Base-by-base conservation (phyloP, 306 rosid species). In the Rubus idaeus region DNA sequence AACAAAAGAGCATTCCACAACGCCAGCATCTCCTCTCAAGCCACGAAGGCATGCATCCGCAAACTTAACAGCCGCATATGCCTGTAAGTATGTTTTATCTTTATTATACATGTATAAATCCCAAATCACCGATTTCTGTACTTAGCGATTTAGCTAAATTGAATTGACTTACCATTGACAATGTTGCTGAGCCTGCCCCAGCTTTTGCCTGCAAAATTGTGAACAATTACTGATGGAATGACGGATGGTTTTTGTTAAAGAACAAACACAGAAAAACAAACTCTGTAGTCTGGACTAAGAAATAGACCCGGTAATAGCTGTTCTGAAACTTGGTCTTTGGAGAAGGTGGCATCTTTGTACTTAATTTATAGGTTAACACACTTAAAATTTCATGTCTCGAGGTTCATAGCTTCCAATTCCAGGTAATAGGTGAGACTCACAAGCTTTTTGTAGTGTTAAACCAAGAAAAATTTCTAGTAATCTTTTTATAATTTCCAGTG, bases 171-270 rank as follows among this genome's bases (percentile, higher is more conserved):
- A 91, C 98, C 98, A 96, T 96, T 75, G 99, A 96, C 46, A 96
- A 86, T 71, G 98, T 92, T 70, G 99, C 97, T 11, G 98, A 96
- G 80, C 99, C 97, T 79, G 98, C 82, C 71, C 99, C 98, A 71
- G 97, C 97, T 84, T 96, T 96, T 69, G 99, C 98, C 97, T 96
- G 89, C 78, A 81, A 71, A 40, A 30, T 51, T 49, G 73, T 7
- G 5, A 72, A 73, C 4, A 68, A 57, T 23, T 40, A 56, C 53
- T 57, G 23, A 17, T 12, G 35, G 67, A 20, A 57, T 8, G 8
- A 4, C 17, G 17, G 21, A 12, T 21, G 53, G 68, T 44, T 58
- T 55, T 58, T 16, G 17, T 57, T 6, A 62, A 53, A 53, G 11
- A 39, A 8, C 16, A 26, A 10, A 42, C 6, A 62, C 35, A 72